A percentile compares a stretch with the other conserved stretches of the same genome.
phyloP scores from a whole-genome alignment of 2,329 filamentous ascomycete species.

The Dendrostoma leiphaemia region DNA sequence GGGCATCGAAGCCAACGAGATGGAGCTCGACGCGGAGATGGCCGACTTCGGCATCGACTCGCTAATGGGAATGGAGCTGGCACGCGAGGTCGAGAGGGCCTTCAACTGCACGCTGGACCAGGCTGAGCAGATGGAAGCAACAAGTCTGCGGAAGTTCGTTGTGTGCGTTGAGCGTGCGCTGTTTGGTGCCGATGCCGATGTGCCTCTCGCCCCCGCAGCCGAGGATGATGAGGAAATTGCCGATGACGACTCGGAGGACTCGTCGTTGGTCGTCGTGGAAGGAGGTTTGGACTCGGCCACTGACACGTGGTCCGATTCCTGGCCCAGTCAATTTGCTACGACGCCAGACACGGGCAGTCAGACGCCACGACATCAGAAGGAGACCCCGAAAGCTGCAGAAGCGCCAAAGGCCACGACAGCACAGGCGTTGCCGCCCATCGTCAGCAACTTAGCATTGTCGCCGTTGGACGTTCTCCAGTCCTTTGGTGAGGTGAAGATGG shows the following conservation, averaged over 20 bases:
- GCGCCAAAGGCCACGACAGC: no score
- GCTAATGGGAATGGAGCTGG: conserved; percentile 47
- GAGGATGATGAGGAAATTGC: background rate
- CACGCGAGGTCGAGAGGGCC: conserved; percentile 35
- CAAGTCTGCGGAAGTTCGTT: background rate
- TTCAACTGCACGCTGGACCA: conserved; percentile 30
- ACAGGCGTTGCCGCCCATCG: no score
- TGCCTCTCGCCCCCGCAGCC: background rate
- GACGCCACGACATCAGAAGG: no score
- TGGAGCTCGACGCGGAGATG: conserved; percentile 22
- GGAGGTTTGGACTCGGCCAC: no score
- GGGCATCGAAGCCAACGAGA: background rate
- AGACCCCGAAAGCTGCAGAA: no score
- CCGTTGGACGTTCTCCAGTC: background rate
- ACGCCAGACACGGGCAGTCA: no score
- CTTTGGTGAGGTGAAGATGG: background rate
- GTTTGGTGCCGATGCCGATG: background rate
- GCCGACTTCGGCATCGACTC: conserved; percentile 48
- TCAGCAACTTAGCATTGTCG: background rate
- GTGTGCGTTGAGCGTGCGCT: background rate
- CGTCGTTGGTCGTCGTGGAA: background rate
- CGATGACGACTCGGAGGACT: background rate
- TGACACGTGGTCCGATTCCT: no score
- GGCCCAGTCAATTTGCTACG: no score
- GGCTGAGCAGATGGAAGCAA: background rate